A percentile compares a stretch with the other conserved stretches of the same genome.
Evolutionary conservation across 1,284 basidiomycete genomes (phyloP).

Genomic region (Filobasidium uniguttulatum): DNA sequence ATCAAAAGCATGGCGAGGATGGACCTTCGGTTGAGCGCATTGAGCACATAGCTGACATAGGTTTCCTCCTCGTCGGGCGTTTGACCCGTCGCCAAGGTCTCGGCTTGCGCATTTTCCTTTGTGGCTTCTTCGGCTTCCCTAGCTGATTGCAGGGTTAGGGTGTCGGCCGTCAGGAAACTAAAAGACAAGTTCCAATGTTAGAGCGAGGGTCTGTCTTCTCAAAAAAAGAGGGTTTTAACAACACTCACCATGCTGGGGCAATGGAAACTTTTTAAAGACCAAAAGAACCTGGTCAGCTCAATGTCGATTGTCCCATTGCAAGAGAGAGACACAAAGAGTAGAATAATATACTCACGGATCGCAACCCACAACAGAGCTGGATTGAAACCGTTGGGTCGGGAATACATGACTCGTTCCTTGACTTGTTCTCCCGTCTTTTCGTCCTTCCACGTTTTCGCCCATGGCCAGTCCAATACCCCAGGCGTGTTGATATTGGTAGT

Average conservation of each 20-base stretch:
- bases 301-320: neutral
- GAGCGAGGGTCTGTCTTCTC: neutral
- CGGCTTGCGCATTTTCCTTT: neutral
- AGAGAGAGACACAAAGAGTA: no score
- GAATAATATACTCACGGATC: constrained; percentile 2
- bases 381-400: constrained; percentile 6
- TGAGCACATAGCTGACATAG: no score
- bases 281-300: neutral
- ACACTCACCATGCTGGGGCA: neutral
- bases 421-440: neutral
- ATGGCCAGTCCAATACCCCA: constrained; percentile 12
- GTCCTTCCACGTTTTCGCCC: constrained; percentile 3
- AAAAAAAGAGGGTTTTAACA: neutral
- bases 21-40: neutral
- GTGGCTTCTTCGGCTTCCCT: neutral
- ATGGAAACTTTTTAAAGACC: neutral
- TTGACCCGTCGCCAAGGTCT: neutral
- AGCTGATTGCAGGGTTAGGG: neutral
- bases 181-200: neutral
- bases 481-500: no score
- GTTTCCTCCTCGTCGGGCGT: neutral
- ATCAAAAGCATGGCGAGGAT: neutral
- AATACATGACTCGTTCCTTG: constrained; percentile 9
- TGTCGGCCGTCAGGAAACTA: neutral
- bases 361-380: constrained; percentile 11